Evolutionary conservation across 805 yeast species (phyloP).

Genomic region (Saccharomycopsis sp.): DNA sequence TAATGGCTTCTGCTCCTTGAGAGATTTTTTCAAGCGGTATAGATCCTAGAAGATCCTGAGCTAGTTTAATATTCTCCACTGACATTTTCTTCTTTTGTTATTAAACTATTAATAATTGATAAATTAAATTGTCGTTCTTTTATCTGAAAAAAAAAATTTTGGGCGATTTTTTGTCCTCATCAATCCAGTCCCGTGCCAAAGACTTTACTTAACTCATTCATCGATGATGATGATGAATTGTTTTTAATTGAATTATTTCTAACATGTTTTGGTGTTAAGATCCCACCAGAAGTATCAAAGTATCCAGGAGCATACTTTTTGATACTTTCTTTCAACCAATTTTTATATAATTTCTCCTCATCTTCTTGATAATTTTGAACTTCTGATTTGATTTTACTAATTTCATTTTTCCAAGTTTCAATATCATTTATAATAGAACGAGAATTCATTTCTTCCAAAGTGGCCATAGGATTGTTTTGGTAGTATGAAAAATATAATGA

Average conservation of each 20-base stretch:
- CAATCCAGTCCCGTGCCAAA: too few species aligned
- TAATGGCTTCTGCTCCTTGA: slow-evolving; percentile 89
- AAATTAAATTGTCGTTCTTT: too few species aligned
- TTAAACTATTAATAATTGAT: too few species aligned
- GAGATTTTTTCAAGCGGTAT: slow-evolving; percentile 31
- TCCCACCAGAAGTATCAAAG: slow-evolving; percentile 5
- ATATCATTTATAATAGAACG: slow-evolving; percentile 10
- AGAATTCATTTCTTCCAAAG: not conserved
- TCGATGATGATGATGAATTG: too few species aligned
- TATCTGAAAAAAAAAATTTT: too few species aligned
- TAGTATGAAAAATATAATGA: slow-evolving; percentile 11
- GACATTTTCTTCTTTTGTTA: slow-evolving; percentile 3
- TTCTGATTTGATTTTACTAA: not conserved
- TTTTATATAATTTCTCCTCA: slow-evolving; percentile 2
- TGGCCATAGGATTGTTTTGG: not conserved
- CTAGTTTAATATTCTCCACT: not conserved
- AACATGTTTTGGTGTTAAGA: not conserved
- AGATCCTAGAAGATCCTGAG: slow-evolving; percentile 4
- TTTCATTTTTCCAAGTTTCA: slow-evolving; percentile 6
- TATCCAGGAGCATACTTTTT: slow-evolving; percentile 18
- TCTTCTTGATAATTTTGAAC: not conserved
- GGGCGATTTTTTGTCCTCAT: too few species aligned
- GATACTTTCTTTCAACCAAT: slow-evolving; percentile 12
- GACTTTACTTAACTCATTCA: too few species aligned
- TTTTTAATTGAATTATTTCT: too few species aligned